Evolutionary conservation across 768 basidiomycete species (phyloP).

Genomic region (Tulasnella sp.): DNA sequence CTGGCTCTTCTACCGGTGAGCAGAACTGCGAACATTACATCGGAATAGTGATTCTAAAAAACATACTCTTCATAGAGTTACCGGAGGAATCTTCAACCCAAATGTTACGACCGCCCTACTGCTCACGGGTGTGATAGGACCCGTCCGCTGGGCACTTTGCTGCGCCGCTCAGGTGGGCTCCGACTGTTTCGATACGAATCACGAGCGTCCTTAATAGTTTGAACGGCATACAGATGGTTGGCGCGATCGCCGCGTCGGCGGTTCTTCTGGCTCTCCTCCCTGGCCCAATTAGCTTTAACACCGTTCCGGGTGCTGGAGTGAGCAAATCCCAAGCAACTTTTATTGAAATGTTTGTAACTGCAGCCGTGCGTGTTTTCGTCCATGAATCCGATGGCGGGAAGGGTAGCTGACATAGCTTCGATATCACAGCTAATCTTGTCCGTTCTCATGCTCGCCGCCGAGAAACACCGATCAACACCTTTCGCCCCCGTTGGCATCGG

Average conservation of each 20-base stretch:
- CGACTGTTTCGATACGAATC: background rate
- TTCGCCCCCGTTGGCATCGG: constrained; percentile 70
- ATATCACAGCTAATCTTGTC: constrained; percentile 40
- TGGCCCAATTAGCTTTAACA: constrained; percentile 49
- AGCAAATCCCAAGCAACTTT: constrained; percentile 60
- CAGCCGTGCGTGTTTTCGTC: constrained; percentile 43
- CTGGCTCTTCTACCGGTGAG: constrained; percentile 60
- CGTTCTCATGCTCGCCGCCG: constrained; percentile 70
- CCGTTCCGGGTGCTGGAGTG: constrained; percentile 46
- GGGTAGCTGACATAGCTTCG: background rate
- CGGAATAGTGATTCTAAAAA: background rate
- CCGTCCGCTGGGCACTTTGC: constrained; percentile 56
- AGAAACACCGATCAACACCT: constrained; percentile 62
- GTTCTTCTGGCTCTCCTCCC: constrained; percentile 55
- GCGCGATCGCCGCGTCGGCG: constrained; percentile 58
- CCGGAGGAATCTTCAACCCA: constrained; percentile 65
- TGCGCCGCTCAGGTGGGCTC: constrained; percentile 50
- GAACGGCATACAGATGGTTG: constrained; percentile 41
- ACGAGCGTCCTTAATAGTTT: background rate
- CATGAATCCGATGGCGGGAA: background rate
- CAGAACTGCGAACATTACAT: constrained; percentile 1
- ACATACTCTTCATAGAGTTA: constrained; percentile 36
- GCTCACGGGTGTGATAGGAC: constrained; percentile 53
- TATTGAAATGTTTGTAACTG: constrained; percentile 69
- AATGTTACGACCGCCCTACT: constrained; percentile 58